Evolutionary conservation across 176 grass and related monocot species (phyloP).

Genomic region (Zoysia japonica): DNA sequence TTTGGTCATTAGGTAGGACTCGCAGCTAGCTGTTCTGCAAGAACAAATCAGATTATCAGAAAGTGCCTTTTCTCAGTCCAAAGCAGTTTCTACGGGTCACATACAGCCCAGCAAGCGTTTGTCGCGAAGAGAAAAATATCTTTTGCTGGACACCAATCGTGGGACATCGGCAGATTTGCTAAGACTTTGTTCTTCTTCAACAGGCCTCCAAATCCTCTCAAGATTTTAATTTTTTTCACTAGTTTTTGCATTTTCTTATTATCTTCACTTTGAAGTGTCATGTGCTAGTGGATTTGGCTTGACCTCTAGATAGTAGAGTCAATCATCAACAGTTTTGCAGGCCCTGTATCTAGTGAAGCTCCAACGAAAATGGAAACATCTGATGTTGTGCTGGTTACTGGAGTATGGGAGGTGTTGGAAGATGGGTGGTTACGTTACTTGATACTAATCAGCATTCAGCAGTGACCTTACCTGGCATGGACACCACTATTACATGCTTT

Average conservation of each 20-base stretch:
- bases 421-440: conserved; percentile 52
- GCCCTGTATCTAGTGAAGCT: conserved; percentile 45
- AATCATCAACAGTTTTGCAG: conserved; percentile 68
- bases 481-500: not conserved
- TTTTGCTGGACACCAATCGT: conserved; percentile 60
- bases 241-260: not conserved
- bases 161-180: conserved; percentile 89
- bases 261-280: not conserved
- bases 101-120: conserved; percentile 45
- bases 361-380: conserved; percentile 63
- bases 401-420: conserved; percentile 90
- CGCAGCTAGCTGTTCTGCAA: conserved; percentile 40
- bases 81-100: conserved; percentile 42
- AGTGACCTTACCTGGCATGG: not conserved
- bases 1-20: conserved; percentile 51
- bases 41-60: conserved; percentile 23
- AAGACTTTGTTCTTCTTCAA: conserved; percentile 94
- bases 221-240: conserved; percentile 48
- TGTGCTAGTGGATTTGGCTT: conserved; percentile 6
- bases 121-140: conserved; percentile 51
- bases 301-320: conserved; percentile 67
- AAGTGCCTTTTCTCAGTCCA: conserved; percentile 39
- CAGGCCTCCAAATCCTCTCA: conserved; percentile 86
- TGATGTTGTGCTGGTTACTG: conserved; percentile 70
- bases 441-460: not conserved